These are phyloP conservation scores for Dionaea muscipula DNA, from an alignment of 179 eudicot species.

Conservation along the genomic window DNA sequence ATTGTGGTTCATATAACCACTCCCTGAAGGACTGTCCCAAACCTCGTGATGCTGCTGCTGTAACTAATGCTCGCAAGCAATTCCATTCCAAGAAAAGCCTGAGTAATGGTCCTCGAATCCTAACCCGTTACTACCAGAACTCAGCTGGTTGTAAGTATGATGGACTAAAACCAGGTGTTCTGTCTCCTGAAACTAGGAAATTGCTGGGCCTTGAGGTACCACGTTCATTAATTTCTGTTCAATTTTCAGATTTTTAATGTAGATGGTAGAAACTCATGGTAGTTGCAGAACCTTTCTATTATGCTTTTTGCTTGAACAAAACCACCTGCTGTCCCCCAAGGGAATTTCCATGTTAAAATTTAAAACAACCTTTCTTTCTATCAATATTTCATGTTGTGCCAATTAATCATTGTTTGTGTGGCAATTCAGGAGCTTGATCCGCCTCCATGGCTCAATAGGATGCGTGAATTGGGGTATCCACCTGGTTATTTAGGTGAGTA, in stretches of 20 bases:
- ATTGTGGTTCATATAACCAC: constrained; percentile 81
- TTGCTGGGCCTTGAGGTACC: constrained; percentile 73
- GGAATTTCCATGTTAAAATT: no score
- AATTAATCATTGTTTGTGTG: not conserved
- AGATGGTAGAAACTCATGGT: no score
- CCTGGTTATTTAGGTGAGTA: constrained; percentile 78
- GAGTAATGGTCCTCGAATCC: constrained; percentile 42
- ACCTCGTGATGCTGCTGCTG: constrained; percentile 62
- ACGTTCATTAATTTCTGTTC: not conserved
- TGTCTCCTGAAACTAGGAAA: constrained; percentile 63
- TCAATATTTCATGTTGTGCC: not conserved
- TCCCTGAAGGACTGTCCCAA: constrained; percentile 67
- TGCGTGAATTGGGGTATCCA: constrained; percentile 96
- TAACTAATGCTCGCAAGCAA: constrained; percentile 71
- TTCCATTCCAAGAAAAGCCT: constrained; percentile 44
- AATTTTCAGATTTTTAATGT: no score
- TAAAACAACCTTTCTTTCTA: no score
- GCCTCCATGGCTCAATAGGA: constrained; percentile 94
- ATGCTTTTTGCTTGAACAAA: no score
- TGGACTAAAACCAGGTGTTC: constrained; percentile 74
- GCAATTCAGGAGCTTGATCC: constrained; percentile 75
- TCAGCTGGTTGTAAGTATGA: constrained; percentile 72
- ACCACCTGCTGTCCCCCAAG: no score
- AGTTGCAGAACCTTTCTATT: no score
- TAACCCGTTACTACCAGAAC: constrained; percentile 72